Evolutionary conservation across 345 rosid species (phyloP).

Genomic region (Heritiera fomes): DNA sequence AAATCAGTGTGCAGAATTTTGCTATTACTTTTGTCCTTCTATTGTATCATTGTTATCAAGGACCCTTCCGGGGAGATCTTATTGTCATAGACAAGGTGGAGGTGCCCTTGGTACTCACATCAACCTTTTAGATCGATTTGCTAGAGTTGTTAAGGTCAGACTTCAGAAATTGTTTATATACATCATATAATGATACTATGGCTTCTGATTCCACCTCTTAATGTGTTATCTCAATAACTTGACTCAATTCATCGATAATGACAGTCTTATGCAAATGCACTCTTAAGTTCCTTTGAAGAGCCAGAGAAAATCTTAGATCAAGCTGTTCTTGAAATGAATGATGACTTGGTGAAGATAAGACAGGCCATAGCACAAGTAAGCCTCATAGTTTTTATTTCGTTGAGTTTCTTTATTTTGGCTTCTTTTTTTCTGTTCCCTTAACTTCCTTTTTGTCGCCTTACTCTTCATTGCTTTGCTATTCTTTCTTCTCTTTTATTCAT

Average conservation of each 20-base stretch:
- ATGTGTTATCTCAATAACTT: background rate
- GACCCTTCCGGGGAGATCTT: slow-evolving; percentile 27
- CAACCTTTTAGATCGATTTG: slow-evolving; percentile 74
- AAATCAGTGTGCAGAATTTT: no score
- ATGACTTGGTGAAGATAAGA: slow-evolving; percentile 78
- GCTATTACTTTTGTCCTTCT: no score
- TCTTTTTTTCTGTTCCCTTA: background rate
- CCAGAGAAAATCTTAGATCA: slow-evolving; percentile 84
- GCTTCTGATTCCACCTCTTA: background rate
- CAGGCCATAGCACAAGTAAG: slow-evolving; percentile 86
- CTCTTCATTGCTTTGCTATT: background rate
- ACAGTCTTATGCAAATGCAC: slow-evolving; percentile 78
- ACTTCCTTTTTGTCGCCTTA: background rate
- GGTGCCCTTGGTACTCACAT: slow-evolving; percentile 57
- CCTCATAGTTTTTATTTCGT: background rate
- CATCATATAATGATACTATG: background rate
- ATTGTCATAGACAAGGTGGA: slow-evolving; percentile 43
- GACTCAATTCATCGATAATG: slow-evolving; percentile 24
- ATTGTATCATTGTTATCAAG: no score
- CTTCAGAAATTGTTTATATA: slow-evolving; percentile 14
- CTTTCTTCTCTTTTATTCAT: background rate
- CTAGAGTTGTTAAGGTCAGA: slow-evolving; percentile 68
- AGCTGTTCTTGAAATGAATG: slow-evolving; percentile 79
- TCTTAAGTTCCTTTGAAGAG: slow-evolving; percentile 69
- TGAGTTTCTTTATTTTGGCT: background rate